Percentiles rank a stretch among this genome's conserved stretches.
Evolutionary conservation across 495 filamentous ascomycete genomes (phyloP).

Genomic region (Pyronema omphalodes): DNA sequence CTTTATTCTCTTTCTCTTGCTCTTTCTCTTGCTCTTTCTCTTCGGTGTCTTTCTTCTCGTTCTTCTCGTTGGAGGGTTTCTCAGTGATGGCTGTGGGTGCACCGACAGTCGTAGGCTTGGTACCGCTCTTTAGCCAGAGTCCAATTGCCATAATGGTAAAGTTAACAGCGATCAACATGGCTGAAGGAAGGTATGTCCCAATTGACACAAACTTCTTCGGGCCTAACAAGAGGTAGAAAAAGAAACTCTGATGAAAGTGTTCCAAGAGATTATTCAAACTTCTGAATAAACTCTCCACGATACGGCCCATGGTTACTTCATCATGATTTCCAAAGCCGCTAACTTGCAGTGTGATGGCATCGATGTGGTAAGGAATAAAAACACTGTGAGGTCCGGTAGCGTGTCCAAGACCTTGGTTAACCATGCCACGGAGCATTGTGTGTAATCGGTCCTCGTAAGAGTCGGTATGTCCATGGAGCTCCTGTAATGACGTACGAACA

Average conservation of each 20-base stretch:
- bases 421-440: constrained; percentile 86
- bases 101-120: constrained; percentile 12
- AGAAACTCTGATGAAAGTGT: constrained; percentile 96
- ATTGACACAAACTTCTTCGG: constrained; percentile 89
- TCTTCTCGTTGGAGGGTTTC: constrained; percentile 3
- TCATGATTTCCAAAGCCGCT: constrained; percentile 89
- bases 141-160: constrained; percentile 91
- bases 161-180: constrained; percentile 84
- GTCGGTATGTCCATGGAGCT: constrained; percentile 71
- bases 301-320: constrained; percentile 82
- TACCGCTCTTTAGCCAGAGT: constrained; percentile 74
- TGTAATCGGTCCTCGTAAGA: constrained; percentile 63
- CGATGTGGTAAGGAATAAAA: constrained; percentile 96
- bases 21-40: neutral
- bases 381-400: constrained; percentile 82
- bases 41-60: constrained; percentile 13
- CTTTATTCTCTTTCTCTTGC: constrained; percentile 9
- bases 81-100: neutral
- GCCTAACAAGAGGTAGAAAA: constrained; percentile 92
- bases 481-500: constrained; percentile 60
- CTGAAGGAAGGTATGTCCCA: constrained; percentile 88
- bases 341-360: constrained; percentile 81
- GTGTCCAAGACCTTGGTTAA: constrained; percentile 74
- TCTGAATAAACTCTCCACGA: constrained; percentile 72
- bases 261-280: constrained; percentile 92